A percentile compares a stretch with the other conserved stretches of the same genome.
These are phyloP conservation scores for Sechiopsis laciniata DNA, from an alignment of 306 rosid genomes.

Conservation along the genomic window DNA sequence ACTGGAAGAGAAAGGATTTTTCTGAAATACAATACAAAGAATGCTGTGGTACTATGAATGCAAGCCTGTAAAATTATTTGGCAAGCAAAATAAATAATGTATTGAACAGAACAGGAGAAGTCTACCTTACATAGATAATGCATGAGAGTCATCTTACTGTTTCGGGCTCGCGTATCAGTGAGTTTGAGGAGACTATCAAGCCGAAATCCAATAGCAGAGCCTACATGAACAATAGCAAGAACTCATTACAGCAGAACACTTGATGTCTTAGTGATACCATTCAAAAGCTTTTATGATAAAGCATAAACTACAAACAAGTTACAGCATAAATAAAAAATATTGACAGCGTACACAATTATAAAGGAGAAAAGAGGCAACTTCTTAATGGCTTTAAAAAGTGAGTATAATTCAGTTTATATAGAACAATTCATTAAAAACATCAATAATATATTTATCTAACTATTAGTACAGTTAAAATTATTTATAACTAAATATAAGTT, in stretches of 20 bases:
- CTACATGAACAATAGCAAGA: conserved; percentile 29
- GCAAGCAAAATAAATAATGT: not conserved
- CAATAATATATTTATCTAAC: not conserved
- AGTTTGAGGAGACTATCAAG: conserved; percentile 97
- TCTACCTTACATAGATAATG: conserved; percentile 98
- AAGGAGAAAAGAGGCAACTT: not conserved
- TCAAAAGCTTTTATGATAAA: not conserved
- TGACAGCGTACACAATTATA: not conserved
- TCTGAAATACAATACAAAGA: too few relatives aligned
- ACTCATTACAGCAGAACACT: not conserved
- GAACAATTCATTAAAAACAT: not conserved
- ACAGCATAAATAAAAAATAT: conserved; percentile 1
- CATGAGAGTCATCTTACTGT: conserved; percentile 96
- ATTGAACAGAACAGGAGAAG: conserved; percentile 21
- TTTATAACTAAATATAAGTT: not conserved
- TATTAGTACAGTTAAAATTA: not conserved
- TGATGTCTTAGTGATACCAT: not conserved
- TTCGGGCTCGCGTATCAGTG: conserved; percentile 81
- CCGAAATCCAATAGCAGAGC: conserved; percentile 96
- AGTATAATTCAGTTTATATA: not conserved
- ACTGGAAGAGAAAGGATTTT: too few relatives aligned
- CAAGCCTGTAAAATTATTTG: conserved; percentile 1
- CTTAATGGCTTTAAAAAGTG: not conserved
- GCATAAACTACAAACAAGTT: not conserved
- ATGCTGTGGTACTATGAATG: not conserved